Percentiles rank a stretch among this genome's conserved stretches.
Evolutionary conservation across 1,139 yeast genomes (phyloP).

Genomic region (Debaryomycetaceae sp.): DNA sequence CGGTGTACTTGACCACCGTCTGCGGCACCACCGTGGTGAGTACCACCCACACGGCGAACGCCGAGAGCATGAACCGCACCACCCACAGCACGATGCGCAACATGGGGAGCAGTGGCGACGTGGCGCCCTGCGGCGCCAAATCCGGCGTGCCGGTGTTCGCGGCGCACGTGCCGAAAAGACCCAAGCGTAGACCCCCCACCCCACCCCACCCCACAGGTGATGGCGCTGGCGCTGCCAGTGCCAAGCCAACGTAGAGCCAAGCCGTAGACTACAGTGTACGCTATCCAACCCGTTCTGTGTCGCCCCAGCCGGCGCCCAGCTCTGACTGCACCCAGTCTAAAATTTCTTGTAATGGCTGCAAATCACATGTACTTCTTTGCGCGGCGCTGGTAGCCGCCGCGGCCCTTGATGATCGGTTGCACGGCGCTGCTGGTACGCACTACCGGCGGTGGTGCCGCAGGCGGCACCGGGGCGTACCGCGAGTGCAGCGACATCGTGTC

Average conservation of each 20-base stretch:
- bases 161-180: too few species aligned
- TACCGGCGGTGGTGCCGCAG: conserved; percentile 7
- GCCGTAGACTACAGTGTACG: too few species aligned
- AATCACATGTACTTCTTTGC: conserved; percentile 33
- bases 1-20: conserved; percentile 24
- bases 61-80: conserved; percentile 9
- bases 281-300: too few species aligned
- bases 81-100: conserved; percentile 6
- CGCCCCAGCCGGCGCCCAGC: too few species aligned
- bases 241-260: too few species aligned
- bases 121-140: too few species aligned
- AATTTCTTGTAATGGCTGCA: too few species aligned
- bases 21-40: conserved; percentile 42
- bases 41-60: conserved; percentile 36
- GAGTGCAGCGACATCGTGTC: conserved; percentile 4
- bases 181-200: too few species aligned
- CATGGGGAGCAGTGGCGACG: conserved; percentile 5
- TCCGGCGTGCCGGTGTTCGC: too few species aligned
- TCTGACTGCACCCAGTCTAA: too few species aligned
- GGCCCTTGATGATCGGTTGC: conserved; percentile 39
- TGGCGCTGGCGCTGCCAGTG: too few species aligned
- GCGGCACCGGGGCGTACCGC: neutral
- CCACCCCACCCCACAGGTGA: too few species aligned
- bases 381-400: conserved; percentile 50
- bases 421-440: conserved; percentile 8